phyloP scores from a whole-genome alignment of 1,284 basidiomycete genomes.

The Xerocomus nothofagi region DNA sequence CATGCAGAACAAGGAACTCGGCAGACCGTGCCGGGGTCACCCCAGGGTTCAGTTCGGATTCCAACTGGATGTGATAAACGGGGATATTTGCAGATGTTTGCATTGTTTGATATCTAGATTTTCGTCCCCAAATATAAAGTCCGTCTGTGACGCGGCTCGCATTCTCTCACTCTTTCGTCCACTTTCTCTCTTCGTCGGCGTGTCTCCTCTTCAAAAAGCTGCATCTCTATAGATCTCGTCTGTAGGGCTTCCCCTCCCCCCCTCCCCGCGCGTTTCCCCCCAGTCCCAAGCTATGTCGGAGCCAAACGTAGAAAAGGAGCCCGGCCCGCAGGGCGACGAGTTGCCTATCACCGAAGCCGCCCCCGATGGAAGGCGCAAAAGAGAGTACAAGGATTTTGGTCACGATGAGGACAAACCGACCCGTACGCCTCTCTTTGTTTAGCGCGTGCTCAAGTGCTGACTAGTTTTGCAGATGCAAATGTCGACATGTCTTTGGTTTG shows the following conservation, averaged over 20 bases:
- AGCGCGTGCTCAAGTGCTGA: slow-evolving; percentile 3
- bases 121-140: slow-evolving; percentile 39
- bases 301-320: slow-evolving; percentile 60
- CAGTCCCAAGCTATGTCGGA: slow-evolving; percentile 36
- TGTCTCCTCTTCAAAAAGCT: slow-evolving; percentile 18
- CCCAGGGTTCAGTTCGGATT: slow-evolving; percentile 27
- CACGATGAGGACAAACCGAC: slow-evolving; percentile 73
- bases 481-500: slow-evolving; percentile 81
- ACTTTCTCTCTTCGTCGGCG: slow-evolving; percentile 15
- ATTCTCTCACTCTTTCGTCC: slow-evolving; percentile 36
- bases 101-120: slow-evolving; percentile 29
- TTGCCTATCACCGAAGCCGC: slow-evolving; percentile 35
- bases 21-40: slow-evolving; percentile 27
- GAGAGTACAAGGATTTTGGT: slow-evolving; percentile 91
- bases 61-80: slow-evolving; percentile 20
- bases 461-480: slow-evolving; percentile 60
- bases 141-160: slow-evolving; percentile 27
- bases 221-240: slow-evolving; percentile 28
- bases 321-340: slow-evolving; percentile 49
- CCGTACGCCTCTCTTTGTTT: slow-evolving; percentile 50
- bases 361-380: slow-evolving; percentile 61
- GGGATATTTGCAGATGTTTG: slow-evolving; percentile 31
- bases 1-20: slow-evolving; percentile 17
- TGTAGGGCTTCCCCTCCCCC: slow-evolving; percentile 26
- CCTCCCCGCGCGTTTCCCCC: slow-evolving; percentile 2